Evolutionary conservation across 345 rosid genomes (phyloP).

Genomic region (Geranium brycei): DNA sequence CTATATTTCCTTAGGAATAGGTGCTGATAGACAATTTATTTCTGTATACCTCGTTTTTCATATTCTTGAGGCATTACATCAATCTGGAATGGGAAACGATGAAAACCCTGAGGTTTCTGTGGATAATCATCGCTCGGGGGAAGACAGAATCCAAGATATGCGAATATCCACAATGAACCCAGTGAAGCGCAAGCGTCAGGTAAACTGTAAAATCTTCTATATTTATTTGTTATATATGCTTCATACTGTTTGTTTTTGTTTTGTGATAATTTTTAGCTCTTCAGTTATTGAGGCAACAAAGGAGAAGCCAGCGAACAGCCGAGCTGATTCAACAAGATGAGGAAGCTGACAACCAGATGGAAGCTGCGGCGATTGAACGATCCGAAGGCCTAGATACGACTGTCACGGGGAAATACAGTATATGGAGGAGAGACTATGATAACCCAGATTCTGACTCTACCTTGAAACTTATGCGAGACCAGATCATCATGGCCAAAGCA

Average conservation of each 20-base stretch:
- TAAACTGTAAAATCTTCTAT: slow-evolving; percentile 16
- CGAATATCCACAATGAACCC: slow-evolving; percentile 36
- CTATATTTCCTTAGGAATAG: no score
- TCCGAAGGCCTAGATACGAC: slow-evolving; percentile 40
- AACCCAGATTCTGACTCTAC: slow-evolving; percentile 70
- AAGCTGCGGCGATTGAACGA: slow-evolving; percentile 48
- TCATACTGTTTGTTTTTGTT: not conserved
- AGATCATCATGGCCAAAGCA: slow-evolving; percentile 87
- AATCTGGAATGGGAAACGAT: slow-evolving; percentile 18
- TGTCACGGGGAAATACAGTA: slow-evolving; percentile 59
- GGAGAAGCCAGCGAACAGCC: slow-evolving; percentile 48
- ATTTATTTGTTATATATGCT: slow-evolving; percentile 10
- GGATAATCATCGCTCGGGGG: slow-evolving; percentile 4
- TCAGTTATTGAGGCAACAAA: slow-evolving; percentile 50
- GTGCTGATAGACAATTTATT: no score
- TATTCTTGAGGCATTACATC: not conserved
- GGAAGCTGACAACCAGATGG: slow-evolving; percentile 42
- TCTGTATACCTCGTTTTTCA: no score
- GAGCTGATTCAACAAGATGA: slow-evolving; percentile 47
- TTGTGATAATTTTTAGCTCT: slow-evolving; percentile 10
- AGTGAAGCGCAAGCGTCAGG: slow-evolving; percentile 74
- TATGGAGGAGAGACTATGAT: slow-evolving; percentile 90
- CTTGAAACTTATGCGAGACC: slow-evolving; percentile 88
- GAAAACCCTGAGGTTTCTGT: no score
- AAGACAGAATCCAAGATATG: slow-evolving; percentile 19